phyloP scores from a whole-genome alignment of 768 basidiomycete species.

The Porphyrellus cyaneotinctus region DNA sequence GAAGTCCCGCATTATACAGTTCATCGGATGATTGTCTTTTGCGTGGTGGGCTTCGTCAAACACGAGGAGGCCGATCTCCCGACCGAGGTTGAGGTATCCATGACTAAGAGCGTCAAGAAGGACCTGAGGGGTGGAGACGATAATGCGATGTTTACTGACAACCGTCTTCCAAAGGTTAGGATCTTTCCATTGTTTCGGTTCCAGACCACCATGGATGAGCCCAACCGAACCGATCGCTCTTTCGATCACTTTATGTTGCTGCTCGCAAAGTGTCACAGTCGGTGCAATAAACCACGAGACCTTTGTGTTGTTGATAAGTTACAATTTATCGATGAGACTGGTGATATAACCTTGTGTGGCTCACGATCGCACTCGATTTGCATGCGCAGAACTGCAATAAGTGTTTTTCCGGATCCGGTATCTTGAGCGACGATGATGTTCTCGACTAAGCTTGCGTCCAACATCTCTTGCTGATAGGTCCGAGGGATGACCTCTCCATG shows the following conservation, averaged over 20 bases:
- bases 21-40: slow-evolving; percentile 68
- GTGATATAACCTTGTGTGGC: slow-evolving; percentile 48
- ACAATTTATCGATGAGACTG: background rate
- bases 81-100: slow-evolving; percentile 59
- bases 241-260: slow-evolving; percentile 59
- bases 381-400: slow-evolving; percentile 68
- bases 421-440: slow-evolving; percentile 77
- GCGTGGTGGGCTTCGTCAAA: slow-evolving; percentile 86
- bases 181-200: slow-evolving; percentile 76
- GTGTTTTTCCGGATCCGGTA: slow-evolving; percentile 79
- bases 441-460: slow-evolving; percentile 59
- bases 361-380: slow-evolving; percentile 64
- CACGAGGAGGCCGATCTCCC: slow-evolving; percentile 60
- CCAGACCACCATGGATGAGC: slow-evolving; percentile 62
- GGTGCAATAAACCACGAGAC: slow-evolving; percentile 79
- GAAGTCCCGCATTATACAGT: slow-evolving; percentile 71
- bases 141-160: slow-evolving; percentile 51
- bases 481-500: slow-evolving; percentile 31
- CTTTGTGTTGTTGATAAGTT: slow-evolving; percentile 32
- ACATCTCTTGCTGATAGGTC: slow-evolving; percentile 75
- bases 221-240: slow-evolving; percentile 58
- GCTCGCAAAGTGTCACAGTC: slow-evolving; percentile 70
- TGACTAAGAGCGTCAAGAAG: slow-evolving; percentile 74
- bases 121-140: slow-evolving; percentile 76
- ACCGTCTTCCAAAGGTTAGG: slow-evolving; percentile 54